phyloP scores from a whole-genome alignment of 2,329 filamentous ascomycete genomes.

The Camillea tinctor region DNA sequence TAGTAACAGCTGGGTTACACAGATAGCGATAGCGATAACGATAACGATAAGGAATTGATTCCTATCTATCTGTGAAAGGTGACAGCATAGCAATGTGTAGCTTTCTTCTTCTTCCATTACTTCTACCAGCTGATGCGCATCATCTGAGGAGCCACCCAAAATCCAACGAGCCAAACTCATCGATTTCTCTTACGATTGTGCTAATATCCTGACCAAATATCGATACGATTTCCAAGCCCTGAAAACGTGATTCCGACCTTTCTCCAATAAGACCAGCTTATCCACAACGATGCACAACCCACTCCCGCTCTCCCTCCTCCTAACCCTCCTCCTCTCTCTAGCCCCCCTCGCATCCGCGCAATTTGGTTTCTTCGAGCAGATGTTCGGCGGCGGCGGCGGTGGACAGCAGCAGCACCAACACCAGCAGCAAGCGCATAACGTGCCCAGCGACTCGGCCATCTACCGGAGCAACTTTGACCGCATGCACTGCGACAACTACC shows the following conservation, averaged over 20 bases:
- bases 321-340: constrained; percentile 56
- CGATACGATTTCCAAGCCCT: no score
- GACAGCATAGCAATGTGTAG: constrained; percentile 28
- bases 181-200: no score
- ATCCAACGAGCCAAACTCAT: no score
- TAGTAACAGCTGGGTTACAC: no score
- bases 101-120: neutral
- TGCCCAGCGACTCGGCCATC: constrained; percentile 76
- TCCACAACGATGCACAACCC: constrained; percentile 33
- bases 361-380: constrained; percentile 97
- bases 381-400: constrained; percentile 69
- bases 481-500: constrained; percentile 90
- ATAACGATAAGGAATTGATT: constrained; percentile 27
- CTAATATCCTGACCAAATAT: no score
- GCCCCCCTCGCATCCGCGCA: constrained; percentile 65
- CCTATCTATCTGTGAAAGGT: constrained; percentile 7
- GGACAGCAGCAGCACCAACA: constrained; percentile 47
- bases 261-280: no score
- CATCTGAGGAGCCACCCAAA: no score
- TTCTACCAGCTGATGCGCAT: no score
- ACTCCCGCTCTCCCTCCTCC: constrained; percentile 20
- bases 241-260: no score
- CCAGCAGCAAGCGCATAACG: constrained; percentile 69
- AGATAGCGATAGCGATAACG: neutral
- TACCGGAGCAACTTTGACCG: constrained; percentile 51